These are phyloP conservation scores for Beauveria pseudobassiana DNA, from an alignment of 2,329 filamentous ascomycete species.

Conservation along the genomic window DNA sequence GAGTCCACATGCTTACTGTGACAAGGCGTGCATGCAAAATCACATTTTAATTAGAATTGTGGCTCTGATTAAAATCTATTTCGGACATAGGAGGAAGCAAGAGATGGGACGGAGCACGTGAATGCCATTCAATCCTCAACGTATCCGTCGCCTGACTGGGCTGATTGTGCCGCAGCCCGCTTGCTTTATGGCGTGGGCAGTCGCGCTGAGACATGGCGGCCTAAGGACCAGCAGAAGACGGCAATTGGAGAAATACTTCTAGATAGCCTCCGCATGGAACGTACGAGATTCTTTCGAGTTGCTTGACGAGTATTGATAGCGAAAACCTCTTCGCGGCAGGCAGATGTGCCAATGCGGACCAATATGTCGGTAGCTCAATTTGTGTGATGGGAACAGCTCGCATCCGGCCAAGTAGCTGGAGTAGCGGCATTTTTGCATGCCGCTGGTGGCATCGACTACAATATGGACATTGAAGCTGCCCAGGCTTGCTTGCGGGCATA, in stretches of 20 bases:
- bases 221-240: slow-evolving; percentile 38
- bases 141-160: too few relatives aligned
- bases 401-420: not conserved
- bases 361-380: not conserved
- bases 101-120: too few relatives aligned
- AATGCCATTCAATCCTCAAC: too few relatives aligned
- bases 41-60: too few relatives aligned
- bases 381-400: not conserved
- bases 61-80: too few relatives aligned
- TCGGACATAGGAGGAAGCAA: too few relatives aligned
- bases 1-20: too few relatives aligned
- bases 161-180: too few relatives aligned
- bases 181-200: slow-evolving; percentile 54
- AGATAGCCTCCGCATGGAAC: not conserved
- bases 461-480: not conserved
- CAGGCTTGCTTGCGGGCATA: not conserved
- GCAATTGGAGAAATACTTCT: not conserved
- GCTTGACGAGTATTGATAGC: not conserved
- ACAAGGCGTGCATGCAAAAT: too few relatives aligned
- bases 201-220: slow-evolving; percentile 71
- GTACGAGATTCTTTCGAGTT: not conserved
- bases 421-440: not conserved
- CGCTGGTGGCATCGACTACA: not conserved
- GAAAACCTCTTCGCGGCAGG: not conserved
- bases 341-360: not conserved